These are phyloP conservation scores for Rhodotorula sp. DNA, from an alignment of 1,284 basidiomycete species.

Conservation along the genomic window DNA sequence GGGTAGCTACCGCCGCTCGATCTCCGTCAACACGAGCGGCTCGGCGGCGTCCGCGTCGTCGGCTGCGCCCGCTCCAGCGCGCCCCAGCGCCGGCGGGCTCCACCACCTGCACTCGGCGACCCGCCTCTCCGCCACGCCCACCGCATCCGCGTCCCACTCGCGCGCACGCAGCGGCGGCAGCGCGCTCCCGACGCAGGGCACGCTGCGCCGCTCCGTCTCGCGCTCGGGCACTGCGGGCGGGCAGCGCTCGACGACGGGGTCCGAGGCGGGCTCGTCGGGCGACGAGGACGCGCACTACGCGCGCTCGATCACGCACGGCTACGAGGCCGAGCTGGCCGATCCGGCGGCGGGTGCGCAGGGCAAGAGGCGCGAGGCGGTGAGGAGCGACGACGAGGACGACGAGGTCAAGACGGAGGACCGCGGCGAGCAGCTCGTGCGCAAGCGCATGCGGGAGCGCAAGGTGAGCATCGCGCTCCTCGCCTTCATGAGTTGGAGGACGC, in stretches of 20 bases:
- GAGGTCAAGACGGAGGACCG: constrained; percentile 56
- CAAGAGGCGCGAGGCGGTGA: not conserved
- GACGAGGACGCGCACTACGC: not conserved
- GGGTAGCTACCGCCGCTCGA: constrained; percentile 10
- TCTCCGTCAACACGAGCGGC: constrained; percentile 26
- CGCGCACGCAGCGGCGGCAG: not conserved
- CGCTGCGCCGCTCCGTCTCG: not conserved
- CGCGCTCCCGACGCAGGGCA: not conserved
- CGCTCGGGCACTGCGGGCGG: not conserved
- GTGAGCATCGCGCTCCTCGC: not conserved
- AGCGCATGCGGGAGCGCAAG: constrained; percentile 56
- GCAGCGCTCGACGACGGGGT: not conserved
- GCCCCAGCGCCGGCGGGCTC: not conserved
- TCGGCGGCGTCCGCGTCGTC: not conserved
- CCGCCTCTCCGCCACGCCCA: not conserved
- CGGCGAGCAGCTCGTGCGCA: constrained; percentile 59
- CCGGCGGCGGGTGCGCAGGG: not conserved
- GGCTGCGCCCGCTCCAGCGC: not conserved
- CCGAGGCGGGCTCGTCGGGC: not conserved
- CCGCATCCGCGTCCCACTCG: not conserved
- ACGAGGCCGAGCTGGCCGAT: not conserved
- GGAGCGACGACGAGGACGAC: constrained; percentile 53
- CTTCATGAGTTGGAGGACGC: no score
- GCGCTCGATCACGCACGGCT: not conserved
- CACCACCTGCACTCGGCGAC: constrained; percentile 1